Evolutionary conservation across 176 grass and related monocot genomes (phyloP).

Genomic region (Themeda triandra): DNA sequence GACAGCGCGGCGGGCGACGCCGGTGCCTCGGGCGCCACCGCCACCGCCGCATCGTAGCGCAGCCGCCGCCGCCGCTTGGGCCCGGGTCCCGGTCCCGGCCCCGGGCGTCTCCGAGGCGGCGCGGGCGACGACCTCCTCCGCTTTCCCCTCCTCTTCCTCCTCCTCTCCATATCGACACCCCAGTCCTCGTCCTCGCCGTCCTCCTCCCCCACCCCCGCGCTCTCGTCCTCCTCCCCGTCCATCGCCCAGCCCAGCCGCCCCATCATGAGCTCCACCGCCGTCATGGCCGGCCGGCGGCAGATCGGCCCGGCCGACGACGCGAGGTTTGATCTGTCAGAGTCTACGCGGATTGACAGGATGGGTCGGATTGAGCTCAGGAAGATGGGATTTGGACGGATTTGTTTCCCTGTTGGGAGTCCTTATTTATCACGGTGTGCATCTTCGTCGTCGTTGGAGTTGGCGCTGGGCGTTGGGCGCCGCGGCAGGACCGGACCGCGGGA

Average conservation of each 20-base stretch:
- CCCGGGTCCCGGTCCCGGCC: neutral
- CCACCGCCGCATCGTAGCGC: neutral
- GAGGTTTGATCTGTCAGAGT: neutral
- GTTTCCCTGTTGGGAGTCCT: neutral
- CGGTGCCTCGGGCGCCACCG: neutral
- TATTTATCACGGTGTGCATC: neutral
- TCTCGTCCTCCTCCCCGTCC: neutral
- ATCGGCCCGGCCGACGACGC: neutral
- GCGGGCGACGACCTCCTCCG: neutral
- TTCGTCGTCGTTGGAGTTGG: neutral
- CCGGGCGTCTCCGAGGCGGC: neutral
- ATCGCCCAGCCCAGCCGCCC: neutral
- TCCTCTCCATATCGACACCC: constrained; percentile 3
- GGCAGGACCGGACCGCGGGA: neutral
- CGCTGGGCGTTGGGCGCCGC: neutral
- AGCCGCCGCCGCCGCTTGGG: neutral
- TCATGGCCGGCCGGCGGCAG: constrained; percentile 1
- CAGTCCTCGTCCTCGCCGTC: constrained; percentile 1
- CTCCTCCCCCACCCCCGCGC: neutral
- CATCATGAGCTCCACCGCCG: constrained; percentile 15
- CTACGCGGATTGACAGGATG: neutral
- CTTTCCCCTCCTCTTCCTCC: neutral
- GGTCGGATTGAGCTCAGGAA: neutral
- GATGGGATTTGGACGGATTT: neutral
- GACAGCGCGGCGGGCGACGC: neutral